A percentile compares a stretch with the other conserved stretches of the same genome.
Conservation (phyloP, 768 basidiomycete genomes). For the Solioccasus polychromus region DNA sequence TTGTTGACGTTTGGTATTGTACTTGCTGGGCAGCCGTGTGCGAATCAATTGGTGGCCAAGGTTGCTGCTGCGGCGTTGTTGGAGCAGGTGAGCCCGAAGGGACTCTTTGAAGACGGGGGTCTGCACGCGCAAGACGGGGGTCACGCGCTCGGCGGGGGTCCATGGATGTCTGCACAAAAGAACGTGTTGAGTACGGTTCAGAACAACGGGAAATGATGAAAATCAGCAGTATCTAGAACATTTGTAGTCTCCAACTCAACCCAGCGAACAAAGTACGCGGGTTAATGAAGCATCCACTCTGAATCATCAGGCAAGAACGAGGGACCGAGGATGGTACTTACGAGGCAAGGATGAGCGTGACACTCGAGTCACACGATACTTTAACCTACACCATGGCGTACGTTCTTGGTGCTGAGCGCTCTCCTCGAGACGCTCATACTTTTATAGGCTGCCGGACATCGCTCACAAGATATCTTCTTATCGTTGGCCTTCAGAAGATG, state of each 20-base stretch:
- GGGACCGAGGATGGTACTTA: constrained; percentile 18
- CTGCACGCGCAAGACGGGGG: constrained; percentile 70
- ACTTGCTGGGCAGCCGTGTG: constrained; percentile 13
- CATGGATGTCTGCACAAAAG: constrained; percentile 40
- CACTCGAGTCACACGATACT: constrained; percentile 13
- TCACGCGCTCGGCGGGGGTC: constrained; percentile 81
- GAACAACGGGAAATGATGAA: constrained; percentile 22
- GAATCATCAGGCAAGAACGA: constrained; percentile 62
- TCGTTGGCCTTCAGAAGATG: constrained; percentile 19
- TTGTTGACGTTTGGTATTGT: constrained; percentile 16
- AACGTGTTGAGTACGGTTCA: constrained; percentile 14
- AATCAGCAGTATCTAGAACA: constrained; percentile 96
- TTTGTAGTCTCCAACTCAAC: constrained; percentile 72
- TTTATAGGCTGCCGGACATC: constrained; percentile 8
- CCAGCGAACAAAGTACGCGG: constrained; percentile 46
- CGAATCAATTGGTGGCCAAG: constrained; percentile 22
- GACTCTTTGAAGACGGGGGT: constrained; percentile 59
- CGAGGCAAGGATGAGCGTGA: constrained; percentile 11
- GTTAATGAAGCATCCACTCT: constrained; percentile 90
- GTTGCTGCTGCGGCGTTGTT: constrained; percentile 21
- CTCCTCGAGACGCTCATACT: constrained; percentile 1
- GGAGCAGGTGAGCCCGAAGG: constrained; percentile 38
- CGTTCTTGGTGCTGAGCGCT: not conserved
- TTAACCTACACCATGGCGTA: constrained; percentile 5
- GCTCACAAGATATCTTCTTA: constrained; percentile 16